phyloP scores from a whole-genome alignment of 495 filamentous ascomycete species.

The Hamigera avellanea region DNA sequence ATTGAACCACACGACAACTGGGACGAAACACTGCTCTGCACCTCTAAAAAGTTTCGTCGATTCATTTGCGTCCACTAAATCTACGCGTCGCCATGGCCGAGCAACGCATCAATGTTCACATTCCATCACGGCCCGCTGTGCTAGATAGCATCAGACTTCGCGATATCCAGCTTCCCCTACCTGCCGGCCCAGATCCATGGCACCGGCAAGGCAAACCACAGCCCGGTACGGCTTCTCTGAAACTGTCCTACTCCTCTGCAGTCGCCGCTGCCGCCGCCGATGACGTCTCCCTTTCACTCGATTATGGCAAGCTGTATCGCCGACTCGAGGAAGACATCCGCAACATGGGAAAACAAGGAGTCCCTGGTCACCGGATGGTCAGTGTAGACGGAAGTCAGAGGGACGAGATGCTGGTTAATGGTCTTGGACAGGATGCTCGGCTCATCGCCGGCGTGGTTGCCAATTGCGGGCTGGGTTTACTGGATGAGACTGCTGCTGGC shows the following conservation, averaged over 20 bases:
- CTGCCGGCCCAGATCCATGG: constrained; percentile 34
- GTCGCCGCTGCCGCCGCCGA: constrained; percentile 29
- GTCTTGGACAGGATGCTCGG: constrained; percentile 24
- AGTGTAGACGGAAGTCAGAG: constrained; percentile 21
- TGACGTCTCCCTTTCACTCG: constrained; percentile 33
- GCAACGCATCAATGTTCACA: constrained; percentile 19
- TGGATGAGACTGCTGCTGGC: constrained; percentile 33
- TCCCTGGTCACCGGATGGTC: constrained; percentile 15
- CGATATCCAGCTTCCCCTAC: constrained; percentile 32
- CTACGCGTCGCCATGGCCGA: constrained; percentile 14
- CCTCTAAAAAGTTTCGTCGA: too few relatives aligned
- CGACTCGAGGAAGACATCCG: constrained; percentile 28
- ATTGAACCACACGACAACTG: too few relatives aligned
- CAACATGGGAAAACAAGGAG: constrained; percentile 16
- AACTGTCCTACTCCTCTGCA: constrained; percentile 33
- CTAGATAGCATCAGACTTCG: constrained; percentile 32
- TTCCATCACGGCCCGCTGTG: constrained; percentile 22
- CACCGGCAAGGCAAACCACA: constrained; percentile 31
- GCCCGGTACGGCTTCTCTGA: constrained; percentile 32
- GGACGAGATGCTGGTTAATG: constrained; percentile 20
- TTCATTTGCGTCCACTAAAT: too few relatives aligned
- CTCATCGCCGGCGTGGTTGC: constrained; percentile 28
- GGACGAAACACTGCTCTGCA: too few relatives aligned
- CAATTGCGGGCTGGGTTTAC: constrained; percentile 23
- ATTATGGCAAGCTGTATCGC: constrained; percentile 38